These are phyloP conservation scores for Torulaspora pretoriensis DNA, from an alignment of 1,139 yeast species.

Conservation along the genomic window DNA sequence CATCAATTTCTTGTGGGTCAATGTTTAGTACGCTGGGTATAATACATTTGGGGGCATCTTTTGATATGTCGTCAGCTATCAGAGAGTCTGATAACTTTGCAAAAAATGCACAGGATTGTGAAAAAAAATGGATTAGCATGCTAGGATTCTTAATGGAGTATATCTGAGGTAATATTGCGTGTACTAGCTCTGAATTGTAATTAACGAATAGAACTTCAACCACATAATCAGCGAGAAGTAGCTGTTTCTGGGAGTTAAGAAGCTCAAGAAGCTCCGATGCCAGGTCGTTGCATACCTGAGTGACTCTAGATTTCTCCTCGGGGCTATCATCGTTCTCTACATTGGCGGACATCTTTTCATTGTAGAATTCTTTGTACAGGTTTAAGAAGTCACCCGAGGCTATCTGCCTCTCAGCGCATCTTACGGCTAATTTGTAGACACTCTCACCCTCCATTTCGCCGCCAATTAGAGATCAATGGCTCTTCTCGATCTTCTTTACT, in stretches of 20 bases:
- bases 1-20: constrained; percentile 15
- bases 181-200: constrained; percentile 29
- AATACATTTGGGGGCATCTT: constrained; percentile 25
- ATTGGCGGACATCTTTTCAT: constrained; percentile 27
- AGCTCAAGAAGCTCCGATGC: constrained; percentile 25
- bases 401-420: constrained; percentile 31
- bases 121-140: constrained; percentile 29
- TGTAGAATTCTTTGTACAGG: constrained; percentile 34
- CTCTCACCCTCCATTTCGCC: constrained; percentile 23
- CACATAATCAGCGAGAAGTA: constrained; percentile 32
- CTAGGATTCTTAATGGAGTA: constrained; percentile 17
- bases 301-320: constrained; percentile 12
- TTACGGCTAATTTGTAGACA: constrained; percentile 25
- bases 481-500: background rate
- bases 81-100: constrained; percentile 28
- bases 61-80: constrained; percentile 28
- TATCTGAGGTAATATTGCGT: constrained; percentile 27
- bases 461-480: background rate
- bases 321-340: constrained; percentile 23
- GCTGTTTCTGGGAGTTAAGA: constrained; percentile 21
- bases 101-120: constrained; percentile 29
- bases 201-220: constrained; percentile 33
- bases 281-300: constrained; percentile 18
- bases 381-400: constrained; percentile 31
- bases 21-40: constrained; percentile 26